A percentile compares a stretch with the other conserved stretches of the same genome.
Conservation (phyloP, 768 basidiomycete species). For the Auricularia auricula-judae region DNA sequence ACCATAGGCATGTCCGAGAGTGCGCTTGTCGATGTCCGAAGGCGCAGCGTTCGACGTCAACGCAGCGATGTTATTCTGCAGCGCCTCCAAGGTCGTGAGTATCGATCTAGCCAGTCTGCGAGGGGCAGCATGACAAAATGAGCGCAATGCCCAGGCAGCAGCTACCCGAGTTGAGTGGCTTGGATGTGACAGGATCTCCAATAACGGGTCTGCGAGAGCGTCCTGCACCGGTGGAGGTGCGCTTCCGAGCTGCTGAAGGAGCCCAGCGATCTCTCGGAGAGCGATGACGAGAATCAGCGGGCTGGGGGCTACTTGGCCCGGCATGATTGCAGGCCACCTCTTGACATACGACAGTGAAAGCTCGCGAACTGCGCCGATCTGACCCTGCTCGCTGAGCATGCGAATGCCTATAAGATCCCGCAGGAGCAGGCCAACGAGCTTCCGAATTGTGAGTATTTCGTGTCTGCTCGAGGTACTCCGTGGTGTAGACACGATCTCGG, state of each 20-base stretch:
- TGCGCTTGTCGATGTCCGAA: conserved; percentile 56
- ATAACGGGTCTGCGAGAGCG: conserved; percentile 71
- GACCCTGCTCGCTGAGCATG: conserved; percentile 87
- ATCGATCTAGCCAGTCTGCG: conserved; percentile 73
- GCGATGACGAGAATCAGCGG: conserved; percentile 61
- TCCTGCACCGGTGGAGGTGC: conserved; percentile 88
- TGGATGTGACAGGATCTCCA: conserved; percentile 79
- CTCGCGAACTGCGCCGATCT: conserved; percentile 85
- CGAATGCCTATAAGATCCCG: conserved; percentile 81
- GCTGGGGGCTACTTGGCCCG: conserved; percentile 62
- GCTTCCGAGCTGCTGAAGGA: conserved; percentile 84
- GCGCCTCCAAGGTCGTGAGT: conserved; percentile 61
- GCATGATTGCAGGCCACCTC: conserved; percentile 89
- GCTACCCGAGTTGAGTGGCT: conserved; percentile 78
- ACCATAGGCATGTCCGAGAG: conserved; percentile 83
- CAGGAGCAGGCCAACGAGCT: conserved; percentile 64
- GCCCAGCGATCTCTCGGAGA: conserved; percentile 72
- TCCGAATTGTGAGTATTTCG: conserved; percentile 62
- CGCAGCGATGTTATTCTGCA: conserved; percentile 72
- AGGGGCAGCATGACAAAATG: conserved; percentile 86
- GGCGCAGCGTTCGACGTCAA: conserved; percentile 63
- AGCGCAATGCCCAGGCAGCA: conserved; percentile 78
- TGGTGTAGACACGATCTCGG: conserved; percentile 58
- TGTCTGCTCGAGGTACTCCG: conserved; percentile 45
- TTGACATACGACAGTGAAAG: conserved; percentile 72